phyloP scores from a whole-genome alignment of 495 filamentous ascomycete species.

The Bacidia gigantensis region DNA sequence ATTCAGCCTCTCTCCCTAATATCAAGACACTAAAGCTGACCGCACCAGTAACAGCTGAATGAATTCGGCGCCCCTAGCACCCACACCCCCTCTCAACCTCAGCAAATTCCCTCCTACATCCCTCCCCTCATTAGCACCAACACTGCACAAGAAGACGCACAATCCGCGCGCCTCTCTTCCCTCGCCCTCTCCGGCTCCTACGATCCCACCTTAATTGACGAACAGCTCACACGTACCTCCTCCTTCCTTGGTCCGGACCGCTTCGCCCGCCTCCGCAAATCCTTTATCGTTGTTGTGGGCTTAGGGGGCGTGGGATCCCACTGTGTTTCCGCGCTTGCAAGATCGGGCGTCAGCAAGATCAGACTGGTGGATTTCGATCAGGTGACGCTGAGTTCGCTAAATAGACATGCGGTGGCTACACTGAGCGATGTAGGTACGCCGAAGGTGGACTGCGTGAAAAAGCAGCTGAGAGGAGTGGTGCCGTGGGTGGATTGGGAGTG shows the following conservation, averaged over 20 bases:
- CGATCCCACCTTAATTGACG: conserved; percentile 85
- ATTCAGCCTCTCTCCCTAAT: background rate
- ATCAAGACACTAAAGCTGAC: conserved; percentile 19
- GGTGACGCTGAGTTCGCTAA: conserved; percentile 83
- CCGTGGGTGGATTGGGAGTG: conserved; percentile 90
- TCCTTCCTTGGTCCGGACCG: conserved; percentile 80
- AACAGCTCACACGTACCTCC: conserved; percentile 89
- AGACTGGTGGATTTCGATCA: conserved; percentile 97
- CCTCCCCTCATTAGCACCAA: conserved; percentile 6
- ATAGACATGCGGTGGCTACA: conserved; percentile 88
- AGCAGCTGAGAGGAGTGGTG: conserved; percentile 64
- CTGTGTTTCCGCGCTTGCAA: conserved; percentile 69
- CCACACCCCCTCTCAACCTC: conserved; percentile 14
- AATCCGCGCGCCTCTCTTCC: conserved; percentile 58
- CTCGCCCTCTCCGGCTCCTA: conserved; percentile 80
- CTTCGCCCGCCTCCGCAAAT: conserved; percentile 58
- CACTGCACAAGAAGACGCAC: conserved; percentile 60
- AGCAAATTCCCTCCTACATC: background rate
- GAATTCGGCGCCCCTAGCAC: conserved; percentile 51
- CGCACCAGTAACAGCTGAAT: conserved; percentile 48
- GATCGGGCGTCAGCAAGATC: conserved; percentile 75
- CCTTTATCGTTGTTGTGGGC: conserved; percentile 82
- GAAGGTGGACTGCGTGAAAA: conserved; percentile 75
- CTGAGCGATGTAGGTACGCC: conserved; percentile 88
- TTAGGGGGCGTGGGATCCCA: conserved; percentile 94